Conservation (phyloP, 83 land plant species). For the Picea abies region DNA sequence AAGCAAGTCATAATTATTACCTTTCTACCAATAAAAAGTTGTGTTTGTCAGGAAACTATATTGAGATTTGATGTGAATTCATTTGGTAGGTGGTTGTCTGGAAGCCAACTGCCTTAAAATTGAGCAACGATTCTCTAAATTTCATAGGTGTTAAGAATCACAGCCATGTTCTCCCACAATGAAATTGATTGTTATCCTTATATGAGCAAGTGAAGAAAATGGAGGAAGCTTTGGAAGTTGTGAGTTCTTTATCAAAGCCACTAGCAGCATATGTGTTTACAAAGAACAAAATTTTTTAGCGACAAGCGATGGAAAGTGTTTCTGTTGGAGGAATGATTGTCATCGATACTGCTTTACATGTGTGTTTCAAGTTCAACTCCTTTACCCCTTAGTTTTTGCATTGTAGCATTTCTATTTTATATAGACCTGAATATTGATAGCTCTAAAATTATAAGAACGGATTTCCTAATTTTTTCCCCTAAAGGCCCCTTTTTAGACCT, state of each 20-base stretch:
- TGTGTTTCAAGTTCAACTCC: slow-evolving; percentile 13
- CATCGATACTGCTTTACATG: slow-evolving; percentile 62
- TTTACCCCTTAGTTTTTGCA: background rate
- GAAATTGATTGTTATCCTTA: too few relatives aligned
- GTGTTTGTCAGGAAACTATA: too few relatives aligned
- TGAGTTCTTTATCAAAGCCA: slow-evolving; percentile 54
- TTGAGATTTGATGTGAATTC: too few relatives aligned
- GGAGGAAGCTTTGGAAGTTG: slow-evolving; percentile 44
- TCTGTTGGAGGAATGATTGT: slow-evolving; percentile 63
- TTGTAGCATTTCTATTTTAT: background rate
- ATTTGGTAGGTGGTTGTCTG: too few relatives aligned
- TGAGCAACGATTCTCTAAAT: too few relatives aligned
- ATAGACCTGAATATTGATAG: background rate
- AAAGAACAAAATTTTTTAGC: slow-evolving; percentile 42
- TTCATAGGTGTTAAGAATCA: too few relatives aligned
- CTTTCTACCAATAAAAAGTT: too few relatives aligned
- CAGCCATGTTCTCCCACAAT: too few relatives aligned
- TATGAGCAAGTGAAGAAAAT: too few relatives aligned
- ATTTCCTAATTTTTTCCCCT: background rate
- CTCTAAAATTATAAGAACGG: background rate
- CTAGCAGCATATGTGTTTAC: slow-evolving; percentile 66
- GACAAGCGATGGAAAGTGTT: slow-evolving; percentile 38
- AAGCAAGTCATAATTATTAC: too few relatives aligned
- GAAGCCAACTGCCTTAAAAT: too few relatives aligned
- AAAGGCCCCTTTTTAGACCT: background rate